Evolutionary conservation across 805 yeast genomes (phyloP).

Genomic region (Kregervanrija pseudodelftensis): DNA sequence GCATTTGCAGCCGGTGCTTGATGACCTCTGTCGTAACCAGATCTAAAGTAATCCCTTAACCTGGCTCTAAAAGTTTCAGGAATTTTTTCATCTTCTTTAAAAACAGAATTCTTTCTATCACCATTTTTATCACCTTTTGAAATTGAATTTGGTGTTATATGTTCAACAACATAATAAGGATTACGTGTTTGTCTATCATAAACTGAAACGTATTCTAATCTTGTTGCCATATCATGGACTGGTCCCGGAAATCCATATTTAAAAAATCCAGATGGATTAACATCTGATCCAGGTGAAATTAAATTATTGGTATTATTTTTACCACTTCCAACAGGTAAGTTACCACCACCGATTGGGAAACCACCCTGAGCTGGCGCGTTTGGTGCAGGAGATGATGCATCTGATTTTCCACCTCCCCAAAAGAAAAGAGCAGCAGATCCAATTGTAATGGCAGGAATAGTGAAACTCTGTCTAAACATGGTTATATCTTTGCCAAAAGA

Average conservation of each 20-base stretch:
- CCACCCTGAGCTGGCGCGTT: conserved; percentile 13
- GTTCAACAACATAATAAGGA: conserved; percentile 84
- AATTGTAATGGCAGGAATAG: conserved; percentile 15
- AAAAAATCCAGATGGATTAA: conserved; percentile 76
- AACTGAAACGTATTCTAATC: conserved; percentile 76
- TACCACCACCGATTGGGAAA: conserved; percentile 5
- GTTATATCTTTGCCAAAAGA: background rate
- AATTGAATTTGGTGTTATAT: conserved; percentile 69
- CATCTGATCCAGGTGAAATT: conserved; percentile 24
- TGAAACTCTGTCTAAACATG: conserved; percentile 12
- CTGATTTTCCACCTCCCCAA: conserved; percentile 21
- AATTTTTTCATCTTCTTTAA: conserved; percentile 78
- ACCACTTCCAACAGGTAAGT: conserved; percentile 7
- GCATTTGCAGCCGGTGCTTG: conserved; percentile 98
- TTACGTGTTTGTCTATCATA: conserved; percentile 79
- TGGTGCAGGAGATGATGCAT: conserved; percentile 15
- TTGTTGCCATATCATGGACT: conserved; percentile 68
- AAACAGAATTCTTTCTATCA: conserved; percentile 74
- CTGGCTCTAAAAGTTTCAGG: conserved; percentile 72
- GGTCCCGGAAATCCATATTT: conserved; percentile 96
- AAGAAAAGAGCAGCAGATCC: conserved; percentile 22
- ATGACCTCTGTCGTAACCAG: conserved; percentile 96
- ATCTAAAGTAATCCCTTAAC: conserved; percentile 81
- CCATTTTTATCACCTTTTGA: conserved; percentile 40
- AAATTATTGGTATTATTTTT: background rate